A percentile compares a stretch with the other conserved stretches of the same genome.
phyloP scores from a whole-genome alignment of 2,329 filamentous ascomycete genomes.

The Orbilia oligospora region DNA sequence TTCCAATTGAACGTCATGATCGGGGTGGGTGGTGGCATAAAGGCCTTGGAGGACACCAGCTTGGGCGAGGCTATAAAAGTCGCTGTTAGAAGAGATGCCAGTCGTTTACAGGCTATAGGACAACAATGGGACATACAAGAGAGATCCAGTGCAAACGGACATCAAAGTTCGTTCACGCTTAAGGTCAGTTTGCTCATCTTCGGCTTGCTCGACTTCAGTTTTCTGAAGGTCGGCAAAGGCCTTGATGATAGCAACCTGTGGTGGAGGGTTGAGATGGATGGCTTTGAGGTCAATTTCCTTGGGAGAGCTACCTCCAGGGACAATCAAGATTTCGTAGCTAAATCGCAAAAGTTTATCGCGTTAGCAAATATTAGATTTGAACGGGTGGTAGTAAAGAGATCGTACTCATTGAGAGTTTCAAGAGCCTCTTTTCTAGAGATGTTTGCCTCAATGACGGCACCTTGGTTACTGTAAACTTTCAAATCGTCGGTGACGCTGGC shows the following conservation, averaged over 20 bases:
- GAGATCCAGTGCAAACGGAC: constrained; percentile 82
- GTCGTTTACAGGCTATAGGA: not conserved
- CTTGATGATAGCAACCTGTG: constrained; percentile 80
- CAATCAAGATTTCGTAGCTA: constrained; percentile 83
- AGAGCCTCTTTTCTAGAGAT: constrained; percentile 84
- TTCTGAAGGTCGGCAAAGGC: constrained; percentile 78
- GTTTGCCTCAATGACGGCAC: constrained; percentile 79
- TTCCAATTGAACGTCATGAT: constrained; percentile 84
- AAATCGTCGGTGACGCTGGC: constrained; percentile 67
- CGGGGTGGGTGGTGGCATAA: constrained; percentile 85
- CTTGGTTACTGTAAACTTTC: constrained; percentile 73
- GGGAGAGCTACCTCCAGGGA: constrained; percentile 81
- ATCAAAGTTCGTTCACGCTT: constrained; percentile 84
- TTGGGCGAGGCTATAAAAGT: constrained; percentile 35
- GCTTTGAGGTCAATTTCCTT: constrained; percentile 70
- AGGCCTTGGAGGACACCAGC: constrained; percentile 81
- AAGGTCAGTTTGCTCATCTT: constrained; percentile 79
- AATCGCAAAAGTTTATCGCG: not conserved
- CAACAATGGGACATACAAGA: constrained; percentile 78
- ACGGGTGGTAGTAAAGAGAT: constrained; percentile 68
- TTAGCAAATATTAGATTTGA: not conserved
- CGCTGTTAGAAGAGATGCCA: not conserved
- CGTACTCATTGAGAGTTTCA: constrained; percentile 69
- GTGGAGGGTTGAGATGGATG: constrained; percentile 22
- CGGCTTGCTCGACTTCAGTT: constrained; percentile 14